Percentiles rank a stretch among this genome's conserved stretches.
These are phyloP conservation scores for Botrytis squamosa DNA, from an alignment of 2,329 filamentous ascomycete genomes.

Conservation along the genomic window DNA sequence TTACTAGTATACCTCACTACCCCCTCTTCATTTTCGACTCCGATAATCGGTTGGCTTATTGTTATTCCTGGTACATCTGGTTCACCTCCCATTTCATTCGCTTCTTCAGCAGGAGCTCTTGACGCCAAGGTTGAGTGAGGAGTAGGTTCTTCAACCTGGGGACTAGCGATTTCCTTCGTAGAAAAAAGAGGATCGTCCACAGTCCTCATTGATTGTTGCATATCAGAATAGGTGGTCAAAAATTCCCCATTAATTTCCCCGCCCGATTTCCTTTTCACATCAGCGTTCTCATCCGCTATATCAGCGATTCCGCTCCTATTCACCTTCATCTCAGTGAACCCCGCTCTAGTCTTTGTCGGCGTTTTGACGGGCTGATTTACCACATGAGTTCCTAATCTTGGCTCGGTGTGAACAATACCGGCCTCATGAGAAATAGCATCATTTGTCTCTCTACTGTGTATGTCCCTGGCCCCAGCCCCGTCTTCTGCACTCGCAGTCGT, in stretches of 20 bases:
- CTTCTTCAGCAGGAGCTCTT: background rate
- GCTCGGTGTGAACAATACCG: background rate
- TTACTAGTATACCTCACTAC: background rate
- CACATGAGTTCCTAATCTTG: background rate
- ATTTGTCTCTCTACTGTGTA: slow-evolving; percentile 25
- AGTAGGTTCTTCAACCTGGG: background rate
- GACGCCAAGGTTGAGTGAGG: background rate
- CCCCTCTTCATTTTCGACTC: background rate
- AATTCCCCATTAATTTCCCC: slow-evolving; percentile 42
- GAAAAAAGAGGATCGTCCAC: slow-evolving; percentile 38
- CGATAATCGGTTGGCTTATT: background rate
- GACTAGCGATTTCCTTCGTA: background rate
- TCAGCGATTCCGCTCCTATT: slow-evolving; percentile 41
- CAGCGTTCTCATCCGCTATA: slow-evolving; percentile 40
- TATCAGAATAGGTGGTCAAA: slow-evolving; percentile 45
- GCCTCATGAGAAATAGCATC: slow-evolving; percentile 27
- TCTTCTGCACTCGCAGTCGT: slow-evolving; percentile 43
- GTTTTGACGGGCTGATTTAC: background rate
- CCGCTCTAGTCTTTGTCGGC: background rate
- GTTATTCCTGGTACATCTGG: background rate
- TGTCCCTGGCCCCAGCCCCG: slow-evolving; percentile 44
- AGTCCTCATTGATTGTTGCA: slow-evolving; percentile 40
- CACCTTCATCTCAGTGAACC: slow-evolving; percentile 44
- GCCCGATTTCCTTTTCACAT: slow-evolving; percentile 45
- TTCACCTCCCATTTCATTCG: background rate